Base-by-base conservation (phyloP, 2,329 filamentous ascomycete genomes). In the Ophiostoma sp. region DNA sequence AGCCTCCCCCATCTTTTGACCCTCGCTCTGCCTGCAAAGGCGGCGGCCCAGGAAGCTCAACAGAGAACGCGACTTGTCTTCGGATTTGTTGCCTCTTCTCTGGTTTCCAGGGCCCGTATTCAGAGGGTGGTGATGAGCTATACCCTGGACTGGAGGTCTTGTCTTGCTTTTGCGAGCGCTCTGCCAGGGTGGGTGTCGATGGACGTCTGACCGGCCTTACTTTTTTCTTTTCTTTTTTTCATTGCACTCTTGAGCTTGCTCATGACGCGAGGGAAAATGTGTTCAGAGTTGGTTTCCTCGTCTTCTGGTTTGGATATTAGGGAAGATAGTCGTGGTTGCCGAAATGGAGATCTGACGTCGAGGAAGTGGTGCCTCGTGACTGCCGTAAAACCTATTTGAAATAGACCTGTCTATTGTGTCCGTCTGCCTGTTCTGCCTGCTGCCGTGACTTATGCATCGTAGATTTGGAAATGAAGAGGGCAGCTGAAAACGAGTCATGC, bases 41-140 rank as follows among this genome's bases (percentile, higher is more conserved):
- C 82, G 87, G 88, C 88, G 88, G 87, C 77, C 75, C 71, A 76
- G 70, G 69, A 73, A 48, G 57, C 36, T 57, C 59, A 57, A 70
- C 59, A 48, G 70, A 25, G 33, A 55, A 63, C 42, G 39, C 57
- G 15, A 45, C n/a, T 28, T 2, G 36, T 42, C 25, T 72, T 36
- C 39, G 66, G 63, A 50, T 48, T 50, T 36, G 33, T 22, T 39
- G 61, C 42, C 25, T 59, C 72, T 64, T 68, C 72, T 70, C 72
- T 75, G 75, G 75, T 57, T 70, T 74, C 76, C 76, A 74, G 61
- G 75, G 78, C 82, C 88, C 91, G 90, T 93, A 92, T 90, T 75
- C 74, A 95, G 92, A 92, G 89, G 90, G 91, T 91, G 91, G 90
- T 94, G 92, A 96, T 96, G 94, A 97, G 96, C 93, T 96, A 92